Conservation (phyloP, 306 rosid genomes). For the Fragaria vesca region DNA sequence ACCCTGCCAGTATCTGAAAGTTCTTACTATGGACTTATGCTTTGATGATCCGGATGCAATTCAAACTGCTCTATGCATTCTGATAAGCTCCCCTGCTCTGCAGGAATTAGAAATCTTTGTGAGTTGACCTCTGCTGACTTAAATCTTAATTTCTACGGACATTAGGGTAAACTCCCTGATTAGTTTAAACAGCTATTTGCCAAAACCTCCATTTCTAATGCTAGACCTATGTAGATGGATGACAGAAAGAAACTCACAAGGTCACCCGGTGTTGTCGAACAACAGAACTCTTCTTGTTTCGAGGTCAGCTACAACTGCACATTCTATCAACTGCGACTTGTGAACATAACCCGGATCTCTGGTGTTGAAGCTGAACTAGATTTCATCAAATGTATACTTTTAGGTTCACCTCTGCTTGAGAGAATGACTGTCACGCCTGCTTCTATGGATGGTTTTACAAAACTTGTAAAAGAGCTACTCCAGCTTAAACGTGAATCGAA, state of each 20-base stretch:
- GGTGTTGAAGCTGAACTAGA: constrained; percentile 46
- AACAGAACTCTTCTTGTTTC: constrained; percentile 21
- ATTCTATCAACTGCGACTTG: constrained; percentile 30
- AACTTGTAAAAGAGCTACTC: constrained; percentile 42
- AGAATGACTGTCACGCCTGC: constrained; percentile 34
- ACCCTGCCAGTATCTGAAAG: constrained; percentile 40
- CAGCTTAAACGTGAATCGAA: constrained; percentile 43
- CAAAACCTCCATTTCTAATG: neutral
- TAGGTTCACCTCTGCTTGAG: constrained; percentile 43
- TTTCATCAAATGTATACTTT: constrained; percentile 46
- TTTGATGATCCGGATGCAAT: constrained; percentile 47
- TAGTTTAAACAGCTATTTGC: neutral
- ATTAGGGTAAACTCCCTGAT: neutral
- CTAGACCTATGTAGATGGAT: constrained; percentile 34
- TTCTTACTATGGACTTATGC: constrained; percentile 48
- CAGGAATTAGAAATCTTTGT: constrained; percentile 51
- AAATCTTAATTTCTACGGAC: neutral
- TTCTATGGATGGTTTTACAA: constrained; percentile 1
- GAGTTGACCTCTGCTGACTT: constrained; percentile 5
- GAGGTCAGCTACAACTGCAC: constrained; percentile 11
- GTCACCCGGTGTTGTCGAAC: neutral
- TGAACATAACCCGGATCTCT: constrained; percentile 38
- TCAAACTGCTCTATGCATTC: constrained; percentile 46
- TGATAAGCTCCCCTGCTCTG: constrained; percentile 56
- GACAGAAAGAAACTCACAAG: neutral